Base-by-base conservation (phyloP, 106 monocot genomes). In the Dendrobium huoshanense region DNA sequence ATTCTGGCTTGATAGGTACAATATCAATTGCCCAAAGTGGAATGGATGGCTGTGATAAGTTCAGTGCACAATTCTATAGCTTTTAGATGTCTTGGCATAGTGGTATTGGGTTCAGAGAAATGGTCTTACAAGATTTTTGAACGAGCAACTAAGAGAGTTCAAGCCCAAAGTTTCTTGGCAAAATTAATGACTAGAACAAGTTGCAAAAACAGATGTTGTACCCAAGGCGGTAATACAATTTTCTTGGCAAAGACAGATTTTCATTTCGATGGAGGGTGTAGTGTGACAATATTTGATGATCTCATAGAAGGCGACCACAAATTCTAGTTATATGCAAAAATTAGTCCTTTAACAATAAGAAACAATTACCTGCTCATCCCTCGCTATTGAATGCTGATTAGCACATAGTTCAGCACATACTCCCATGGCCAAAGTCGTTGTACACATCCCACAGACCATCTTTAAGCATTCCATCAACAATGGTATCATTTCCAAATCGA, bases 361-460 rank as follows among this genome's bases (percentile, higher is more conserved):
- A 48, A 76, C 49, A 77, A 4, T 8, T 82, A 98, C 98, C 98
- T 98, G 98, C 16, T 98, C 95, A 82, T 95, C 92, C 82, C 91
- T 90, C 41, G 92, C 78, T 74, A 98, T 85, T 72, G 91, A 88
- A 84, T 98, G 88, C 56, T 89, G 77, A 77, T 94, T 92, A 85
- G 98, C 87, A 91, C 95, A 98, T 43, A 98, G 55, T 84, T 98
- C 98, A 75, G 85, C 98, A 86, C 95, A 95, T 72, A 83, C 87
- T 87, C 98, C 98, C 98, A 98, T 98, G 44, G 44, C 84, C 92
- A 86, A 49, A 95, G 80, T 98, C 88, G 81, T 89, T 88, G 79
- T 95, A 98, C 43, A 88, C 98, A 91, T 98, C 98, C 98, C 98
- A 98, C 22, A 98, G 78, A 19, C 98, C 98, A 87, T 98, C 98